These are phyloP conservation scores for Evernia prunastri DNA, from an alignment of 495 filamentous ascomycete genomes.

Conservation along the genomic window DNA sequence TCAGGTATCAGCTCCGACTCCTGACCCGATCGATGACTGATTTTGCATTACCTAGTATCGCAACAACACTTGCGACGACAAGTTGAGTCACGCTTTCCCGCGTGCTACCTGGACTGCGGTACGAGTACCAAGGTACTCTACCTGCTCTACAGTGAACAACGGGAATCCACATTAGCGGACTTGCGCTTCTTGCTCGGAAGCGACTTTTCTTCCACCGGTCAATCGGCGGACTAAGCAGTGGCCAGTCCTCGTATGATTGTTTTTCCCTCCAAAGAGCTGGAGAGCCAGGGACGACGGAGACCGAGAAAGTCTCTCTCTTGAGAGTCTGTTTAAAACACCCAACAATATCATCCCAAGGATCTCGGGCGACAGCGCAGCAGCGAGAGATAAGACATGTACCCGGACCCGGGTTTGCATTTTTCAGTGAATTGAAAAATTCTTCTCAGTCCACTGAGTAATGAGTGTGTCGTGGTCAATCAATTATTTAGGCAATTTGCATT, in stretches of 20 bases:
- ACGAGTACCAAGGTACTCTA: not conserved
- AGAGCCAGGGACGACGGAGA: not conserved
- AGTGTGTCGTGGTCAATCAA: too few relatives aligned
- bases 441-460: not conserved
- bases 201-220: conserved; percentile 1
- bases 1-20: not conserved
- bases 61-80: not conserved
- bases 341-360: not conserved
- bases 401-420: not conserved
- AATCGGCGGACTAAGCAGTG: not conserved
- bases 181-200: conserved; percentile 13
- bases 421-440: not conserved
- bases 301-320: not conserved
- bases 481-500: not conserved
- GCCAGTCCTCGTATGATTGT: not conserved
- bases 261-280: not conserved
- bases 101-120: not conserved
- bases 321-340: not conserved
- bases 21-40: too few relatives aligned
- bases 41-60: too few relatives aligned
- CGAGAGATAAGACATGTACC: not conserved
- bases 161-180: not conserved
- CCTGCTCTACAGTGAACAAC: not conserved
- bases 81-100: not conserved
- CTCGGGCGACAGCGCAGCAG: not conserved